Conservation (phyloP, 2,329 filamentous ascomycete species). For the Aspergillus ruber region DNA sequence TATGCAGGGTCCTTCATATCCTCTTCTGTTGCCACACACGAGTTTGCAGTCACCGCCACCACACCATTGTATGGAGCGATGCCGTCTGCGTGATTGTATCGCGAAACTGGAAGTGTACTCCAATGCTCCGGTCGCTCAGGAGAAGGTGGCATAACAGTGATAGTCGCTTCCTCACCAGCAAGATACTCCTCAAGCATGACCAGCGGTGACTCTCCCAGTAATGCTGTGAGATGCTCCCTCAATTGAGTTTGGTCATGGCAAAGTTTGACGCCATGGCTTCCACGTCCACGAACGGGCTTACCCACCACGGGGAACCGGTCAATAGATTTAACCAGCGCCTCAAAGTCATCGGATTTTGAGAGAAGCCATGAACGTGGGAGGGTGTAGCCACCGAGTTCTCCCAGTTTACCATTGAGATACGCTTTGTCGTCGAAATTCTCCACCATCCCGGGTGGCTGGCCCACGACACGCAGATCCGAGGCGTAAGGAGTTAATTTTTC, state of each 20-base stretch:
- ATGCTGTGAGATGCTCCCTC: slow-evolving; percentile 22
- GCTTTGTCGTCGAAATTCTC: slow-evolving; percentile 49
- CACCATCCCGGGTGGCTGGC: slow-evolving; percentile 43
- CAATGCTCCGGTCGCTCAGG: slow-evolving; percentile 29
- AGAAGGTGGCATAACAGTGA: slow-evolving; percentile 48
- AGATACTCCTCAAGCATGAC: slow-evolving; percentile 47
- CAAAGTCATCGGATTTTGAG: slow-evolving; percentile 9
- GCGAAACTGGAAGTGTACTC: slow-evolving; percentile 40
- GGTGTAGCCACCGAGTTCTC: slow-evolving; percentile 31
- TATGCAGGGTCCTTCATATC: slow-evolving; percentile 32
- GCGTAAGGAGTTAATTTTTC: slow-evolving; percentile 22
- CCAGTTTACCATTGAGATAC: slow-evolving; percentile 43
- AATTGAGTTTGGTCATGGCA: slow-evolving; percentile 32
- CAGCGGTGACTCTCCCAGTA: slow-evolving; percentile 32
- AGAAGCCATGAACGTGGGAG: slow-evolving; percentile 36
- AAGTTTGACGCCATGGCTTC: slow-evolving; percentile 46
- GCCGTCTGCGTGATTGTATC: slow-evolving; percentile 44
- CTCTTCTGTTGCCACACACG: slow-evolving; percentile 28
- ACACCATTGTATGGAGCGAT: slow-evolving; percentile 47
- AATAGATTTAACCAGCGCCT: slow-evolving; percentile 9
- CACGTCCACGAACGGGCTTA: slow-evolving; percentile 46
- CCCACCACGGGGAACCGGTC: slow-evolving; percentile 38
- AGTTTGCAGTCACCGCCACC: slow-evolving; percentile 46
- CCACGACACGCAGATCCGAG: slow-evolving; percentile 34
- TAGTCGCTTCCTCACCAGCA: slow-evolving; percentile 44